Evolutionary conservation across 352 stramenopile genomes (phyloP).

Genomic region (Phytophthora fragariaefolia): DNA sequence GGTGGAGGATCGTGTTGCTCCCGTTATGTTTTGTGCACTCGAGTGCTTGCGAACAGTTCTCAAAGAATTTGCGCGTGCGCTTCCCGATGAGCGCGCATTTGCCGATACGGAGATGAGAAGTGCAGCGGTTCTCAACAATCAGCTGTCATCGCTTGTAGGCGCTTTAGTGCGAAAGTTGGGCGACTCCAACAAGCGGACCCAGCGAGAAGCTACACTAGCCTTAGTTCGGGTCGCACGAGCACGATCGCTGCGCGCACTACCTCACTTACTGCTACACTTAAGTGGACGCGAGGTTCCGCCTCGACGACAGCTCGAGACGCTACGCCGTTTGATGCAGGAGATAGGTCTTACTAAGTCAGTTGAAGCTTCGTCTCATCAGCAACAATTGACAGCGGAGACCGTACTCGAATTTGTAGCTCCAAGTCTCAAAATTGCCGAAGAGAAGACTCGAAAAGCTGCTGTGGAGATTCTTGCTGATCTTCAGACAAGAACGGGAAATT

Average conservation of each 20-base stretch:
- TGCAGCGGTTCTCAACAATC: conserved; percentile 52
- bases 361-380: conserved; percentile 14
- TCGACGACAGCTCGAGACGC: conserved; percentile 60
- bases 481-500: conserved; percentile 38
- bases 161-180: conserved; percentile 67
- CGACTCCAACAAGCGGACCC: conserved; percentile 85
- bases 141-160: conserved; percentile 60
- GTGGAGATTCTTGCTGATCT: conserved; percentile 76
- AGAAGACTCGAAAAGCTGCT: conserved; percentile 76
- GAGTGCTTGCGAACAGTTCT: conserved; percentile 73
- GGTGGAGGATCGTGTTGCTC: conserved; percentile 76
- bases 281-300: conserved; percentile 64
- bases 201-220: conserved; percentile 68
- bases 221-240: conserved; percentile 68
- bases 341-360: conserved; percentile 44
- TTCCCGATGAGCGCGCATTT: conserved; percentile 49
- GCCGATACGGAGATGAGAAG: conserved; percentile 34
- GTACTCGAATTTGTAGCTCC: conserved; percentile 76
- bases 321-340: conserved; percentile 62
- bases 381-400: conserved; percentile 56
- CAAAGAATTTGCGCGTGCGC: conserved; percentile 62
- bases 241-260: conserved; percentile 62
- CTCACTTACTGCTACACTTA: conserved; percentile 67
- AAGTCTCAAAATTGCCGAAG: conserved; percentile 76
- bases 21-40: conserved; percentile 87